These are phyloP conservation scores for Serendipita sp. DNA, from an alignment of 768 basidiomycete species.

Conservation along the genomic window DNA sequence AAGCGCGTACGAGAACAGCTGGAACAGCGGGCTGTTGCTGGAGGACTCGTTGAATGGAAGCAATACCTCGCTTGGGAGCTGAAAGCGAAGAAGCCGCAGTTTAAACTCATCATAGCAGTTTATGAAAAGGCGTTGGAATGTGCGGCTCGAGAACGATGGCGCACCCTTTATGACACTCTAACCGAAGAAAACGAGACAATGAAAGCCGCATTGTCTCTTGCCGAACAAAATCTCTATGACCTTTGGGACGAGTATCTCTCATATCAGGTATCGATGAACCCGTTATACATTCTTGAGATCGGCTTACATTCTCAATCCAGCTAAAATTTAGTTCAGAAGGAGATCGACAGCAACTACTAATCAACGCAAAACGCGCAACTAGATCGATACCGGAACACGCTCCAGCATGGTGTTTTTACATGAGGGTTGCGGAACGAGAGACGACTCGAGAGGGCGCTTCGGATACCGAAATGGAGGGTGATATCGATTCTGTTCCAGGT, in stretches of 20 bases:
- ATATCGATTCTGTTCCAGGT: not conserved
- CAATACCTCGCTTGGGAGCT: constrained; percentile 15
- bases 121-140: constrained; percentile 12
- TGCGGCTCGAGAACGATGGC: constrained; percentile 11
- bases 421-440: not conserved
- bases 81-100: not conserved
- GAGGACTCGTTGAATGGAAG: constrained; percentile 16
- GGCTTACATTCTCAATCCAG: too few relatives aligned
- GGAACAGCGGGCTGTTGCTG: not conserved
- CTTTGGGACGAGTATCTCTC: not conserved
- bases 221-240: not conserved
- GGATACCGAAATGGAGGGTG: constrained; percentile 13
- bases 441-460: not conserved
- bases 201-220: not conserved
- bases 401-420: not conserved
- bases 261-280: not conserved
- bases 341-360: not conserved
- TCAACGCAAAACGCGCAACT: not conserved
- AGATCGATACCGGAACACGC: not conserved
- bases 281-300: too few relatives aligned
- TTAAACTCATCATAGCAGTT: not conserved
- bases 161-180: not conserved
- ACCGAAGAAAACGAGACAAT: not conserved
- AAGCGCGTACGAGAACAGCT: constrained; percentile 25
- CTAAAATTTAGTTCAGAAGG: not conserved